Base-by-base conservation (phyloP, 176 grass and related monocot species). In the Oropetium thomaeum region DNA sequence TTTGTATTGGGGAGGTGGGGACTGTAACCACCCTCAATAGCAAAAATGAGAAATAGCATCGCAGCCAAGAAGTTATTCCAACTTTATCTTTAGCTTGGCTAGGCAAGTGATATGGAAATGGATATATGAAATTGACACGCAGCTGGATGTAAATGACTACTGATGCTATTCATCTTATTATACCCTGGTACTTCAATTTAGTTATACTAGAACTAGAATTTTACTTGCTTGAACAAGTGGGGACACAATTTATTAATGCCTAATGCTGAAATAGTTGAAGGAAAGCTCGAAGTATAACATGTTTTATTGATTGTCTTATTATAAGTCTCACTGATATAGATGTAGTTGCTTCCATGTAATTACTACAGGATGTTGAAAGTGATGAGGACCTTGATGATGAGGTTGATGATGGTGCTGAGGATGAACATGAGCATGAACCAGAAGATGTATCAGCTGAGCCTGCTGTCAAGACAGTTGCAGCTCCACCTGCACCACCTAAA, bases 311-410 rank as follows among this genome's bases (percentile, higher is more conserved):
- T 52, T 84, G 44, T 10, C 10, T 60, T 61, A 35, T 74, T 45
- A 23, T 38, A 45, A 8, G 20, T 22, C n/a, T 43, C 11, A 31
- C 15, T 68, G 58, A 19, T 73, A 83, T 51, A 83, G 17, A 74
- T 79, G 33, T 20, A 62, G 67, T 81, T 75, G 13, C 27, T 78
- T 76, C 4, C 38, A 17, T 27, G 28, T 26, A 20, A 71, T 91
- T 26, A 20, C 75, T 91, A 20, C 87, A 98, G 96, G 89, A 94
- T 77, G 84, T 86, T 74, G 96, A 98, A 73, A 94, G 86, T 84
- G 96, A 95, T 39, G 89, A 98, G 32, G 95, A 88, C 67, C 76
- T 90, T 31, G 91, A 89, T 69, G 86, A 89, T 59, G 90, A 89
- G 63, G 96, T 72, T 53, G 96, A 79, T 62, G 90, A 91, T 79